Evolutionary conservation across 345 rosid genomes (phyloP).

Genomic region (Lepidium aucheri): DNA sequence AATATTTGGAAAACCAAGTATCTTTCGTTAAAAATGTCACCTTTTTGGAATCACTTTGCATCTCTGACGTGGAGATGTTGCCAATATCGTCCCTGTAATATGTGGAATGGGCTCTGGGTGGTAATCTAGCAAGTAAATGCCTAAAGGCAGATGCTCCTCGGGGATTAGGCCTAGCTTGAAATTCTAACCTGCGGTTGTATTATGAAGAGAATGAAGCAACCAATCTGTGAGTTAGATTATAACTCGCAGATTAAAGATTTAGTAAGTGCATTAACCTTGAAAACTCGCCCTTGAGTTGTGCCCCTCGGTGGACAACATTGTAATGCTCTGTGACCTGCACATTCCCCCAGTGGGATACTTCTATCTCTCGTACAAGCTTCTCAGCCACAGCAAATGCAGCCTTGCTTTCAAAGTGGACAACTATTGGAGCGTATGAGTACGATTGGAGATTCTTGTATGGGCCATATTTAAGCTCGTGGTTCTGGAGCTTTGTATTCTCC

Average conservation of each 20-base stretch:
- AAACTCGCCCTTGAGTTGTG: conserved; percentile 86
- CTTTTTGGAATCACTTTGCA: conserved; percentile 78
- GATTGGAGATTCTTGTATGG: conserved; percentile 65
- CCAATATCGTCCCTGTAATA: conserved; percentile 95
- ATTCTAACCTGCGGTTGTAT: conserved; percentile 40
- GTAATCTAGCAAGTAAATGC: conserved; percentile 71
- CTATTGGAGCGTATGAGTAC: conserved; percentile 60
- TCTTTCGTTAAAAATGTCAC: conserved; percentile 24
- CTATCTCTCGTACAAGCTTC: conserved; percentile 79
- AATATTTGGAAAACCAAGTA: neutral
- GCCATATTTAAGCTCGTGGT: conserved; percentile 84
- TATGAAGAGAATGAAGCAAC: neutral
- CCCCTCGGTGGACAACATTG: conserved; percentile 64
- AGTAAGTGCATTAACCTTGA: conserved; percentile 42
- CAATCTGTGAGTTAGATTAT: neutral
- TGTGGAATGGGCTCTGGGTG: conserved; percentile 89
- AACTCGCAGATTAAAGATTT: neutral
- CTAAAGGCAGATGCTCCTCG: conserved; percentile 69
- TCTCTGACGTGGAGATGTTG: conserved; percentile 92
- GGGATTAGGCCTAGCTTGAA: conserved; percentile 61
- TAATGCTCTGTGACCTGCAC: conserved; percentile 89
- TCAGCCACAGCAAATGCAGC: conserved; percentile 72
- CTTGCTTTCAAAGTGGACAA: conserved; percentile 79
- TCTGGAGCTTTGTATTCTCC: conserved; percentile 57
- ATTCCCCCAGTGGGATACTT: conserved; percentile 96